Base-by-base conservation (phyloP, 2,329 filamentous ascomycete species). In the Trichoderma citrinoviride region DNA sequence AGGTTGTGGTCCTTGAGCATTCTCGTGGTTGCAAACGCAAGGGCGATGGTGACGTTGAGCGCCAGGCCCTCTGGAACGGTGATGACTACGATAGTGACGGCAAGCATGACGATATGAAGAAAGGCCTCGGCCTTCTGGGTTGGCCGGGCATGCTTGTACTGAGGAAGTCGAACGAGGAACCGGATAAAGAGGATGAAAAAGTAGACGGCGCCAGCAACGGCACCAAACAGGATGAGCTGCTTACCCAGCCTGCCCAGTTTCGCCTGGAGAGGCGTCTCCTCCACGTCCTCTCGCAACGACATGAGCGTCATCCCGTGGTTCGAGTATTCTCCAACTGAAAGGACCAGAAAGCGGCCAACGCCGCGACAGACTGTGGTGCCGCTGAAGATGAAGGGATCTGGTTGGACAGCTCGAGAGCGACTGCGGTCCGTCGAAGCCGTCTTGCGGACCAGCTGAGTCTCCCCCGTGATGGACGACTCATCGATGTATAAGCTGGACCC, bases 301-400 rank as follows among this genome's bases (percentile, higher is more conserved):
- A 93, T 89, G 79, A 93, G 84, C 3, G 88, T 92, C 71, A 91
- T 90, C 64, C 91, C 91, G 71, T 91, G 88, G 37, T 85, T 90
- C 0, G 90, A 91, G 74, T 93, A 84, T 41, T 89, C 82, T 68
- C 91, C 91, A 19, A 89, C 87, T 5, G 90, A 85, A 1, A 90
- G 92, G 62, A 93, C 90, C 62, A 94, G 75, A 75, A 92, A 93
- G 4, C 85, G 87, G 10, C 91, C 91, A 7, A 92, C 83, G 62
- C 91, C 91, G 71, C 92, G 89, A 0, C 87, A 87, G 12, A 94
- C 87, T 69, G 92, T 92, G 3, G 89, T 89, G 52, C 91, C 91
- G 23, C 90, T 93, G 4, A 93, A 81, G 67, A 94, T 92, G 75
- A 94, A 94, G 0, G 91, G 91, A 70, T 93, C 91, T 67, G 90